Evolutionary conservation across 768 basidiomycete genomes (phyloP).

Genomic region (Phylloporus arenicola): DNA sequence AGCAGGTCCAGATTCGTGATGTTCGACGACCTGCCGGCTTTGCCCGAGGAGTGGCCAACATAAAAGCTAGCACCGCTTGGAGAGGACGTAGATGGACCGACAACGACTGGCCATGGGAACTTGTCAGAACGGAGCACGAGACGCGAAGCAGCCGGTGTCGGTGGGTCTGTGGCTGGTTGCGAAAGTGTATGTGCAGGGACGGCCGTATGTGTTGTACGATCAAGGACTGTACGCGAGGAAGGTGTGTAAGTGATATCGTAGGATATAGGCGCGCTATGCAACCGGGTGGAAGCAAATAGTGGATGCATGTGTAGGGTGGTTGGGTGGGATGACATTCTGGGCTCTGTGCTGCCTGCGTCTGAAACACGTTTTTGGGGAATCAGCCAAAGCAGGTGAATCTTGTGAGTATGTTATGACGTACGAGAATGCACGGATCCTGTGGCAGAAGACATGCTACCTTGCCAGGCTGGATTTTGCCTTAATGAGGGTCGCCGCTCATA

Average conservation of each 20-base stretch:
- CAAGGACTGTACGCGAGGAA: constrained; percentile 52
- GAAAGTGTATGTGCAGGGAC: constrained; percentile 52
- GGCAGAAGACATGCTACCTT: constrained; percentile 35
- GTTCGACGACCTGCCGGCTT: constrained; percentile 20
- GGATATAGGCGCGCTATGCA: constrained; percentile 56
- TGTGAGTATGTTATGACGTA: constrained; percentile 24
- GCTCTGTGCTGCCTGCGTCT: constrained; percentile 24
- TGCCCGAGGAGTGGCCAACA: constrained; percentile 18
- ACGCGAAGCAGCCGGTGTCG: constrained; percentile 38
- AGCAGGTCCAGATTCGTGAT: constrained; percentile 65
- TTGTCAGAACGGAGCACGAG: constrained; percentile 52
- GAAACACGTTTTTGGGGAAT: constrained; percentile 1
- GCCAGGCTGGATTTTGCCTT: constrained; percentile 45
- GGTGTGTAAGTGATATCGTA: constrained; percentile 57
- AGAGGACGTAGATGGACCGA: constrained; percentile 33
- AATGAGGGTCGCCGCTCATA: constrained; percentile 43
- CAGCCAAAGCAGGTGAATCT: constrained; percentile 4
- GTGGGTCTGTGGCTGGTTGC: constrained; percentile 63
- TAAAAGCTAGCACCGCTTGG: constrained; percentile 26
- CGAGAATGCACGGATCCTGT: constrained; percentile 38
- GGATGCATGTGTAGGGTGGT: constrained; percentile 57
- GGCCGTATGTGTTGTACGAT: constrained; percentile 47
- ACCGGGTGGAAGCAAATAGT: constrained; percentile 49
- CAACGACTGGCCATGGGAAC: constrained; percentile 58
- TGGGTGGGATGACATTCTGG: constrained; percentile 18